Percentiles rank a stretch among this genome's conserved stretches.
phyloP scores from a whole-genome alignment of 345 rosid species.

The Odontarrhena argentea region DNA sequence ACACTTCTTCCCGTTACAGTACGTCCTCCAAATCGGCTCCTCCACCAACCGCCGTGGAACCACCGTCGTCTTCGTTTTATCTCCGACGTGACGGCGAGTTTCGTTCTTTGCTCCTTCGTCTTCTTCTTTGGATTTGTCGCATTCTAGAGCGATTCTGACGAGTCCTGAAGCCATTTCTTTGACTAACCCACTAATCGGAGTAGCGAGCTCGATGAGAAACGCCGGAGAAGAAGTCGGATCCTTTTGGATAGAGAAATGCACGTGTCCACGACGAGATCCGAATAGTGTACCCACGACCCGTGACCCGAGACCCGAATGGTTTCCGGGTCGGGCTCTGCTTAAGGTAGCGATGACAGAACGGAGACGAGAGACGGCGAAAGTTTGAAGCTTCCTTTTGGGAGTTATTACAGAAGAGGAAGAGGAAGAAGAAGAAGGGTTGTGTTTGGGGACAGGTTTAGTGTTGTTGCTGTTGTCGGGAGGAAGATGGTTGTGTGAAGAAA shows the following conservation, averaged over 20 bases:
- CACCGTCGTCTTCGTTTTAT: conserved; percentile 31
- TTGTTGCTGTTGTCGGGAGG: neutral
- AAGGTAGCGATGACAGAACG: conserved; percentile 68
- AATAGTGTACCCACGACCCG: conserved; percentile 91
- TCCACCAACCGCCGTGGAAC: conserved; percentile 65
- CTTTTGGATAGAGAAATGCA: conserved; percentile 87
- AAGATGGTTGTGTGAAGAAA: conserved; percentile 30
- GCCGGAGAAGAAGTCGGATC: conserved; percentile 82
- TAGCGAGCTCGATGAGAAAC: conserved; percentile 81
- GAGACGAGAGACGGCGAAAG: conserved; percentile 78
- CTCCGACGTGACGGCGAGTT: conserved; percentile 23
- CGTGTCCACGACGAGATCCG: conserved; percentile 87
- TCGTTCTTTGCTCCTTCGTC: conserved; percentile 19
- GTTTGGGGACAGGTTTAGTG: conserved; percentile 35
- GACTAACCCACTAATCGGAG: conserved; percentile 85
- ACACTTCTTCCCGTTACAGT: conserved; percentile 87
- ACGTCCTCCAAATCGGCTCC: conserved; percentile 90
- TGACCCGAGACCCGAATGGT: conserved; percentile 50
- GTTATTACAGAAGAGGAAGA: conserved; percentile 34
- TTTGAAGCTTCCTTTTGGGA: conserved; percentile 65
- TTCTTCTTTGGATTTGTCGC: conserved; percentile 62
- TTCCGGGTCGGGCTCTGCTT: conserved; percentile 51
- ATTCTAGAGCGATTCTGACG: conserved; percentile 90
- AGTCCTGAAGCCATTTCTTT: conserved; percentile 97
- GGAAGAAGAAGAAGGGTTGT: conserved; percentile 24